Percentiles rank a stretch among this genome's conserved stretches.
Conservation (phyloP, 176 grass and related monocot species). For the Lolium multiflorum region DNA sequence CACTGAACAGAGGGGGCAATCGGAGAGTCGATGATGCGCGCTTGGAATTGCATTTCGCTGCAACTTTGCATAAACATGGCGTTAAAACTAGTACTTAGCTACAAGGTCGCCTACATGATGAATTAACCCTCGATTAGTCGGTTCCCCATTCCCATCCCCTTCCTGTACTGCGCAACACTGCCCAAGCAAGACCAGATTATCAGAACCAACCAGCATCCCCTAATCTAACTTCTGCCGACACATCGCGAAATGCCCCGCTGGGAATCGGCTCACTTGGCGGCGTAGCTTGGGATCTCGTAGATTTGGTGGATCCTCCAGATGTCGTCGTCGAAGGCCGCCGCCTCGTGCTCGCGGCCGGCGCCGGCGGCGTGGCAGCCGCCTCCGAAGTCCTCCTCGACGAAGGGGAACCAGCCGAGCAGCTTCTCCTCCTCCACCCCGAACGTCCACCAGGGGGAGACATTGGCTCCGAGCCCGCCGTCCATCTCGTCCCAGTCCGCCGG, state of each 20-base stretch:
- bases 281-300: slow-evolving; percentile 58
- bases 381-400: slow-evolving; percentile 74
- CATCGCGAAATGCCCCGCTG: too few relatives aligned
- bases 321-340: slow-evolving; percentile 57
- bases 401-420: slow-evolving; percentile 82
- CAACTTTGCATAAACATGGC: too few relatives aligned
- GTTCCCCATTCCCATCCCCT: neutral
- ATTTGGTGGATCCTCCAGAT: slow-evolving; percentile 68
- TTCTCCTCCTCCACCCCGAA: slow-evolving; percentile 81
- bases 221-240: too few relatives aligned
- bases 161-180: neutral
- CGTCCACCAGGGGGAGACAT: slow-evolving; percentile 55
- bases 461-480: slow-evolving; percentile 25
- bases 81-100: too few relatives aligned
- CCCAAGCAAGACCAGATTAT: too few relatives aligned
- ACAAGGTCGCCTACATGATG: too few relatives aligned
- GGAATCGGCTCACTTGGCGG: slow-evolving; percentile 43
- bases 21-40: too few relatives aligned
- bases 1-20: too few relatives aligned
- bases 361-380: neutral
- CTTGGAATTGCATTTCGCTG: too few relatives aligned
- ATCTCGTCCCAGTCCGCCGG: slow-evolving; percentile 52
- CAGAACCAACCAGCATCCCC: too few relatives aligned
- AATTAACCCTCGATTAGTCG: too few relatives aligned
- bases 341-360: neutral